Base-by-base conservation (phyloP, 164 flowering plant species). In the Aristolochia contorta region DNA sequence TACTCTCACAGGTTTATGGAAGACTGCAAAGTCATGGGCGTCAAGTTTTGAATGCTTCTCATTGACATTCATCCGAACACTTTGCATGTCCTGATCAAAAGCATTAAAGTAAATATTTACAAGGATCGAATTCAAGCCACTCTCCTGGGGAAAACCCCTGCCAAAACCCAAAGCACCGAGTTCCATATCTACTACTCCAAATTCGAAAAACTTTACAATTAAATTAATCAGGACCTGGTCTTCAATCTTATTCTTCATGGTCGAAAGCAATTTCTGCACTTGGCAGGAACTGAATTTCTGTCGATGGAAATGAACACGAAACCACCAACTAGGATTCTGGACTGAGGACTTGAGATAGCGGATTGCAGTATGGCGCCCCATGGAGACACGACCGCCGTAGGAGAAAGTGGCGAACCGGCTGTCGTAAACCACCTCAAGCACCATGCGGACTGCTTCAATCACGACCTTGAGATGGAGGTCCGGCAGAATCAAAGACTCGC, bases 311-410 rank as follows among this genome's bases (percentile, higher is more conserved):
- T 47, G 60, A 51, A 90, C 81, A 33, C 37, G 63, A 77, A 90
- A 88, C 99, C 99, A 93, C 99, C 99, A 90, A 68, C 41, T 81
- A 4, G 96, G 93, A 47, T 86, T 82, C 32, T 78, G 64, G 0
- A 93, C 89, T 16, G 77, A 72, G 59, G 80, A 80, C 60, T 85
- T 88, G 19, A 93, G 65, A 67, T 93, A 93, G 71, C 97, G 63
- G 69, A 93, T 69, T 0, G 96, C 96, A 0, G 97, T 86, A 60
- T 90, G 97, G 45, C 95, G 65, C 0, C 98, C 97, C 96, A 86
- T 81, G 16, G 82, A 81, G 0, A 77, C 85, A 18, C 96, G 84
- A 3, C 92, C 94, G 3, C 97, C 97, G 51, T 90, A 90, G 18
- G 74, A 71, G 69, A 93, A 93, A 0, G 96, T 89, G 20, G 65